Base-by-base conservation (phyloP, 2,329 filamentous ascomycete genomes). In the Aspergillus hiratsukae region DNA sequence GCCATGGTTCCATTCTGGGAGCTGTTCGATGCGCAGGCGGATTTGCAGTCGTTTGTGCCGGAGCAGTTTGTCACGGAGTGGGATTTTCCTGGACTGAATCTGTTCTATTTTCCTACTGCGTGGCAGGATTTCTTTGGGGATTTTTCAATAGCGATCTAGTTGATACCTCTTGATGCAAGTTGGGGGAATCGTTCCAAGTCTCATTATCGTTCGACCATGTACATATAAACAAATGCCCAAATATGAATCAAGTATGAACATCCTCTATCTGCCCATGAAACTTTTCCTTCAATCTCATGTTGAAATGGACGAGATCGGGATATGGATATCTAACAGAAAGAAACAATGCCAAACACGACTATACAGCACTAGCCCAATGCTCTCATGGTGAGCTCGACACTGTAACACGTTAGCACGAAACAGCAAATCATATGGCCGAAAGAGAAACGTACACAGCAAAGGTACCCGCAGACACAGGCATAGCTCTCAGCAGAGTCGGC, bases 391-490 rank as follows among this genome's bases (percentile, higher is more conserved):
- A 78, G 65, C 62, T 79, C 77, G 54, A 78, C 76, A 61, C 76
- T 79, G 57, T 11, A 52, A 23, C 19, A 46, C 19, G 23, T 46
- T 4, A 46, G 43, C 21, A 46, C 6, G 11, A 1, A 14, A n/a
- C n/a, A n/a, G n/a, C n/a, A n/a, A 46, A 10, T 46, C 40, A 63
- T 52, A 67, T 62, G 45, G 53, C 35, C 19, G 4, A 46, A 50
- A 54, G 14, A 21, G 3, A 11, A 27, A 72, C 73, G 60, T 74
- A 83, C 64, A 94, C 91, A 29, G 90, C 91, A 81, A 99, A 99
- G 1, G 94, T 99, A n/a, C 93, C 93, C 1, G 93, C 94, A 73
- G 89, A 94, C 49, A 99, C 94, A 8, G 94, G 94, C 92, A 97
- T 96, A 51, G 94, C 94, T 73, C 94, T 90, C 69, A 97, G 75